Base-by-base conservation (phyloP, 177 flowering plant genomes). In the Vitis hybrid region DNA sequence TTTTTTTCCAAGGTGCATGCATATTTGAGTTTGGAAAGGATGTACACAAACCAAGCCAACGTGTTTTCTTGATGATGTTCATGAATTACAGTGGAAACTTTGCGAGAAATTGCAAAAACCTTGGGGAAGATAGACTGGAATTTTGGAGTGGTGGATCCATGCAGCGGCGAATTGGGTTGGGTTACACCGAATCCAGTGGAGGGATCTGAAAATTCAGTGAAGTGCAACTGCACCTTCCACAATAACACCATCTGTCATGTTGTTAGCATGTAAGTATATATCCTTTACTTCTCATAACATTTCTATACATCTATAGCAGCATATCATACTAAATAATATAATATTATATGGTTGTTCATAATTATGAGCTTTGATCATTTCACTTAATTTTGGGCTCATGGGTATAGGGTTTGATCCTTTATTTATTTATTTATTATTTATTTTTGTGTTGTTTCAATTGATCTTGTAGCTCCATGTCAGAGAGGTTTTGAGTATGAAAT, bases 111-210 rank as follows among this genome's bases (percentile, higher is more conserved):
- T 62, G 84, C 74, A 2, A 70, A 58, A 39, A 74, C 77, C 4
- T 14, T 84, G 23, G 84, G 81, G 61, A 84, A 81, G 70, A 81
- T n/a, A 17, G 59, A 79, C 51, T 84, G 87, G 87, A 30, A 81
- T 60, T 84, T 84, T 72, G 7, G 3, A 74, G 66, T 60, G 21
- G 79, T 65, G 9, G 83, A 81, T 80, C 84, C 84, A 17, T 84
- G 87, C 70, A 68, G 73, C 15, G 63, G 70, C 17, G 3, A 62
- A 11, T 1, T 4, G 2, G 76, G 73, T 6, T 83, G 86, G 84
- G 62, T 3, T 14, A 54, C 30, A 3, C 59, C 6, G 1, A 64
- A 52, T 10, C 67, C 60, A 2, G 21, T 6, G 0, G 64, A 71
- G 51, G 81, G 76, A 1, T 69, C 0, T 30, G 73, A 75, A 48